Base-by-base conservation (phyloP, 2,329 filamentous ascomycete species). In the Venturia asperata region DNA sequence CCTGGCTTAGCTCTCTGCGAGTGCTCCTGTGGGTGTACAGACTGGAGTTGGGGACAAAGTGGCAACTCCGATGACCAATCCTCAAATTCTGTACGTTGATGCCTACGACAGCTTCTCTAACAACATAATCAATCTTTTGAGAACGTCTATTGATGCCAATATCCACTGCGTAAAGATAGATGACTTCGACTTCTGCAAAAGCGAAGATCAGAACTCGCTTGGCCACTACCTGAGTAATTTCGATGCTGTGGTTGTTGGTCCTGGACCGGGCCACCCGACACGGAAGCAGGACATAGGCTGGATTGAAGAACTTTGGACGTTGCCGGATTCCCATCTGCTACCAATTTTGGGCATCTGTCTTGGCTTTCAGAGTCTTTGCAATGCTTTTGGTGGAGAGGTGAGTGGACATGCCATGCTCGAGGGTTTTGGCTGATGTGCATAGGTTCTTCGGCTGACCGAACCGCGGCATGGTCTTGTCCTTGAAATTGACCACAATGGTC, bases 41-140 rank as follows among this genome's bases (percentile, higher is more conserved):
- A 52, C 47, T 10, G 9, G 15, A 17, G n/a, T n/a, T n/a, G n/a
- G n/a, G n/a, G n/a, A n/a, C n/a, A n/a, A n/a, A n/a, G n/a, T n/a
- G n/a, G n/a, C 17, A 37, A 34, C 30, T 15, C 7, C 60, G 37
- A 61, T 61, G 60, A 45, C n/a, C 21, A 42, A 27, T 17, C 60
- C 60, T 42, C 42, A 63, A 19, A 88, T 97, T 68, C 85, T 97
- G 68, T 96, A 96, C 77, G 82, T 99, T 70, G 94, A 97, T 75
- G 92, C 93, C 68, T 96, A 96, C 77, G 94, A 99, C 79, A 97
- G 92, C 52, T 99, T 97, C 77, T 91, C 92, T 65, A 92, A 96
- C 78, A 97, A 97, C 78, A 94, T 97, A 71, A 86, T 95, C 64
- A 87, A 90, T 6, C 84, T 96, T 42, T 82, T 97, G 60, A 84